phyloP scores from a whole-genome alignment of 192 early-diverging fungal species.

The Podila clonocystis region DNA sequence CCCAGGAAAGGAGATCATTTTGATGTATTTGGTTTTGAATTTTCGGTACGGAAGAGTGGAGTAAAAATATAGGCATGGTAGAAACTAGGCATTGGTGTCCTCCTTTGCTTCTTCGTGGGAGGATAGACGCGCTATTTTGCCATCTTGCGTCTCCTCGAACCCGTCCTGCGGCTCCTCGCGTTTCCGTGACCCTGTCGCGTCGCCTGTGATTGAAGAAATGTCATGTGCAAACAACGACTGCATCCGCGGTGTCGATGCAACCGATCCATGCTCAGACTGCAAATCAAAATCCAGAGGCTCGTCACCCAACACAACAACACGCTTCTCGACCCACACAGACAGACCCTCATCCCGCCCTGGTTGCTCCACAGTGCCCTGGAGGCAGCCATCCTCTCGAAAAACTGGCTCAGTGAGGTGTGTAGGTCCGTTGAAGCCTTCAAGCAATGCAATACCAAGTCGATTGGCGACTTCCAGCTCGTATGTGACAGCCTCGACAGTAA shows the following conservation, averaged over 20 bases:
- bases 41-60: too few relatives aligned
- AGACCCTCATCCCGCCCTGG: conserved; percentile 33
- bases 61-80: too few relatives aligned
- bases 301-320: conserved; percentile 39
- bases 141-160: conserved; percentile 5
- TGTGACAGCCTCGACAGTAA: conserved; percentile 47
- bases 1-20: too few relatives aligned
- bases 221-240: not conserved
- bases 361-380: conserved; percentile 27
- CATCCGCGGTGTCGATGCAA: conserved; percentile 9
- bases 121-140: conserved; percentile 7
- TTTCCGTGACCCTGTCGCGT: conserved; percentile 10
- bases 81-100: too few relatives aligned
- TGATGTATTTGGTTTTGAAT: too few relatives aligned
- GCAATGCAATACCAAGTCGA: conserved; percentile 26
- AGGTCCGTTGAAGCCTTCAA: conserved; percentile 24
- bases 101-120: not conserved
- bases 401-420: conserved; percentile 18
- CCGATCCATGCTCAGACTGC: conserved; percentile 27
- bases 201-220: not conserved
- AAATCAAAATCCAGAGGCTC: conserved; percentile 38
- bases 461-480: conserved; percentile 48
- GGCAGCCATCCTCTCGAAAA: conserved; percentile 44
- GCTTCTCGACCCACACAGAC: conserved; percentile 48
- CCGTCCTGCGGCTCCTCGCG: conserved; percentile 38